Evolutionary conservation across 2,329 filamentous ascomycete genomes (phyloP).

Genomic region (Rutstroemia sp.): DNA sequence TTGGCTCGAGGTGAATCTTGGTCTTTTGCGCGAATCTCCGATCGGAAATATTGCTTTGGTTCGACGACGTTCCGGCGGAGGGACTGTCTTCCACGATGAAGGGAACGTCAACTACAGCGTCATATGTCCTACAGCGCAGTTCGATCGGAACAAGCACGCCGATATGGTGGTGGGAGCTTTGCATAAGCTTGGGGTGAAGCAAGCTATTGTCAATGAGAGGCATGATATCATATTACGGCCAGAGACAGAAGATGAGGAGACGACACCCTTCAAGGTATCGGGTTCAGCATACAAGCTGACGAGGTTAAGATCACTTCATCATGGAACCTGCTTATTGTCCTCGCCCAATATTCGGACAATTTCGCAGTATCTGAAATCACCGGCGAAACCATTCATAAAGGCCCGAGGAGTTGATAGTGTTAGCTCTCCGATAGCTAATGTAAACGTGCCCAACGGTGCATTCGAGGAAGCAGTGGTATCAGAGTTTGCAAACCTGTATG

Average conservation of each 20-base stretch:
- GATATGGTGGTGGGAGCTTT: slow-evolving; percentile 90
- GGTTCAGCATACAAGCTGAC: slow-evolving; percentile 95
- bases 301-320: slow-evolving; percentile 72
- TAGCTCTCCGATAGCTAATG: slow-evolving; percentile 74
- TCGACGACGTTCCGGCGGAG: slow-evolving; percentile 78
- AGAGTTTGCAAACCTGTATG: slow-evolving; percentile 65
- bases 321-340: slow-evolving; percentile 80
- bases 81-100: slow-evolving; percentile 86
- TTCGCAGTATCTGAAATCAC: slow-evolving; percentile 65
- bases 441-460: slow-evolving; percentile 49
- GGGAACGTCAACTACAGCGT: slow-evolving; percentile 96
- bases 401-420: slow-evolving; percentile 89
- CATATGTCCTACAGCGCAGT: slow-evolving; percentile 68
- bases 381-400: slow-evolving; percentile 66
- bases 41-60: slow-evolving; percentile 46
- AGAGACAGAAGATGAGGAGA: slow-evolving; percentile 10
- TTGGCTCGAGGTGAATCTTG: slow-evolving; percentile 83
- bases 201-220: slow-evolving; percentile 72
- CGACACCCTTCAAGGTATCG: slow-evolving; percentile 65
- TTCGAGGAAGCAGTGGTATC: slow-evolving; percentile 46
- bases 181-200: slow-evolving; percentile 46
- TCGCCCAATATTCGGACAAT: slow-evolving; percentile 69
- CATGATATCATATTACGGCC: slow-evolving; percentile 83
- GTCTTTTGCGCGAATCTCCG: slow-evolving; percentile 38
- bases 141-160: slow-evolving; percentile 81